Evolutionary conservation across 306 rosid species (phyloP), one percentile per base, ranked within the genome.

Genomic region (Ormosia semicastrata): DNA sequence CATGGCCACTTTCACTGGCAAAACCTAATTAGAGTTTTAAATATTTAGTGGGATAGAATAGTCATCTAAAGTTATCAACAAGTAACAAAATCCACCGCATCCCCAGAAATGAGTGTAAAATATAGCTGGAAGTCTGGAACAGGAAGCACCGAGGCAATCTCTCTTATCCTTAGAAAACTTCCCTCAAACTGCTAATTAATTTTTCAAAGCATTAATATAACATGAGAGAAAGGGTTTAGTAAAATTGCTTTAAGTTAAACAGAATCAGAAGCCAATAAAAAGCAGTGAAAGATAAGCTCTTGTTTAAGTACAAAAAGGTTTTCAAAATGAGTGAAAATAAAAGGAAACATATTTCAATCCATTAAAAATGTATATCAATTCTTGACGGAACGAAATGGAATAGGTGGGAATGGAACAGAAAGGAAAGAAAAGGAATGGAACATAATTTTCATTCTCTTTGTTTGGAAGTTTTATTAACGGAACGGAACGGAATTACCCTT

Each of bases 201-300:
- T 53, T 29, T 50, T 66, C 66, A 60, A 77, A 79, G 50, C 79
- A 84, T 32, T 54, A 60, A 63, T 11, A 57, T 33, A 70, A 34
- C 54, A 79, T 4, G 13, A 34, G 17, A 34, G 11, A 59, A 67
- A 17, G 41, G 29, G 4, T 66, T 17, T 46, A 75, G 15, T 18
- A 46, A 30, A 73, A 74, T 63, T 50, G 59, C 59, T 15, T 15
- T 47, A 29, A 62, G 65, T 32, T 60, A 33, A 63, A 70, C 15
- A 65, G 53, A 18, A 63, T 65, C 67, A 75, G 30, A 52, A 60
- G 41, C 75, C 70, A 76, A 57, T 33, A 67, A 11, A 57, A 46
- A 14, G 56, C 53, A 44, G 52, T 7, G 8, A 50, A 81, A 73
- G 63, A 37, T 7, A 39, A 50, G 58, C 63, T 49, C 46, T 44